Percentiles rank a stretch among this genome's conserved stretches.
phyloP scores from a whole-genome alignment of 2,329 filamentous ascomycete genomes.

The Pleurostoma richardsiae region DNA sequence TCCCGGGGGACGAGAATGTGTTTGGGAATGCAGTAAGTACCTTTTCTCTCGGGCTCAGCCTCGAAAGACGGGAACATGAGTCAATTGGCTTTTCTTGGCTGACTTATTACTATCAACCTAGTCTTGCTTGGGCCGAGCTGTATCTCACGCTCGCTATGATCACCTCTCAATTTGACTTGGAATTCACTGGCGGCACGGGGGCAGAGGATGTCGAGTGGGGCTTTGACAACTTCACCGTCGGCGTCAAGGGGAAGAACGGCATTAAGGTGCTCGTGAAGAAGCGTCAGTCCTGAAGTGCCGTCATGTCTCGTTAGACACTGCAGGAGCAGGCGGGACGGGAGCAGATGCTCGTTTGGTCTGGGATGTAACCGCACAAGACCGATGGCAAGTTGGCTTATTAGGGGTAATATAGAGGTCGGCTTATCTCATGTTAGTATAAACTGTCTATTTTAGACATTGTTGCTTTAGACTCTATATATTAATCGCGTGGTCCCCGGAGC shows the following conservation, averaged over 20 bases:
- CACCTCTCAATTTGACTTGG: constrained; percentile 9
- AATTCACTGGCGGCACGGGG: constrained; percentile 5
- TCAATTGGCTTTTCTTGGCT: not conserved
- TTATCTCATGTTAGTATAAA: no score
- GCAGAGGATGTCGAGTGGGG: constrained; percentile 9
- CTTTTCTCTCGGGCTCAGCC: not conserved
- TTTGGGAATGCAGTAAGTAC: constrained; percentile 20
- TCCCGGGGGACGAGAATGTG: constrained; percentile 12
- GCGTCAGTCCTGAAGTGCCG: no score
- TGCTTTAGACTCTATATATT: no score
- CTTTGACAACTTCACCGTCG: constrained; percentile 13
- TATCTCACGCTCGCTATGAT: constrained; percentile 9
- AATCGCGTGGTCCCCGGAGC: no score
- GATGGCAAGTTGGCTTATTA: no score
- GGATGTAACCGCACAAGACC: no score
- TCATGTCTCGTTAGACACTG: no score
- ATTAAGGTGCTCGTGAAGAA: not conserved
- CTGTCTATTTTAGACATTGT: no score
- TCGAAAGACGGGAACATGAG: not conserved
- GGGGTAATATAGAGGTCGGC: no score
- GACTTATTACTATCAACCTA: not conserved
- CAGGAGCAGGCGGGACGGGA: no score
- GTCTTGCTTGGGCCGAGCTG: constrained; percentile 16
- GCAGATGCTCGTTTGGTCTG: no score
- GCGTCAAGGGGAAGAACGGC: constrained; percentile 7